Evolutionary conservation across 2,329 filamentous ascomycete genomes (phyloP).

Genomic region (Microdochium nivale): DNA sequence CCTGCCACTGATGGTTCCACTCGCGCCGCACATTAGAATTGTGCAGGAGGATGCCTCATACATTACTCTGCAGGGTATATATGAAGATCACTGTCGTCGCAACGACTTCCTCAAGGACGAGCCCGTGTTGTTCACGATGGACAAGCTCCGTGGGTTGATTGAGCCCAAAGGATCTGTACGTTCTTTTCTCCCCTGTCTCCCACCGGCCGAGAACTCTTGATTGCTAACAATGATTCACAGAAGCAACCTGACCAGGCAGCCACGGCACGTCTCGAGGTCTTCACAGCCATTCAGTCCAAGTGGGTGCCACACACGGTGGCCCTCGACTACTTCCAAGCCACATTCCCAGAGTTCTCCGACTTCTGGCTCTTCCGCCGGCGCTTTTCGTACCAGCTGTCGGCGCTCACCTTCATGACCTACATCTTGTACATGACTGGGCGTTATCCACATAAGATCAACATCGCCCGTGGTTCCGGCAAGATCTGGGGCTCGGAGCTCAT

Average conservation of each 20-base stretch:
- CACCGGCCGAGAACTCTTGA: background rate
- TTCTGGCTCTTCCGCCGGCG: conserved; percentile 98
- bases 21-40: conserved; percentile 89
- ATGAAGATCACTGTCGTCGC: conserved; percentile 89
- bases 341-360: conserved; percentile 81
- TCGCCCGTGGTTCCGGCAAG: conserved; percentile 78
- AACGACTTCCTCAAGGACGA: conserved; percentile 89
- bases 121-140: conserved; percentile 88
- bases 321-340: conserved; percentile 81
- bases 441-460: conserved; percentile 91
- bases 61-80: conserved; percentile 88
- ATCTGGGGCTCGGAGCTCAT: conserved; percentile 96
- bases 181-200: conserved; percentile 6
- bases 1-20: conserved; percentile 86
- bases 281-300: conserved; percentile 87
- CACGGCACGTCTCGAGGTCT: conserved; percentile 78
- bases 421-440: conserved; percentile 95
- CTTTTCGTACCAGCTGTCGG: conserved; percentile 91
- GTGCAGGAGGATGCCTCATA: conserved; percentile 94
- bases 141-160: conserved; percentile 73
- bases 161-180: conserved; percentile 57
- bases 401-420: conserved; percentile 97
- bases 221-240: conserved; percentile 28
- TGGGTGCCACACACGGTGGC: conserved; percentile 79
- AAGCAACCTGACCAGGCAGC: conserved; percentile 61